phyloP scores from a whole-genome alignment of 2,329 filamentous ascomycete species.

The Pleoardoris graminearum region DNA sequence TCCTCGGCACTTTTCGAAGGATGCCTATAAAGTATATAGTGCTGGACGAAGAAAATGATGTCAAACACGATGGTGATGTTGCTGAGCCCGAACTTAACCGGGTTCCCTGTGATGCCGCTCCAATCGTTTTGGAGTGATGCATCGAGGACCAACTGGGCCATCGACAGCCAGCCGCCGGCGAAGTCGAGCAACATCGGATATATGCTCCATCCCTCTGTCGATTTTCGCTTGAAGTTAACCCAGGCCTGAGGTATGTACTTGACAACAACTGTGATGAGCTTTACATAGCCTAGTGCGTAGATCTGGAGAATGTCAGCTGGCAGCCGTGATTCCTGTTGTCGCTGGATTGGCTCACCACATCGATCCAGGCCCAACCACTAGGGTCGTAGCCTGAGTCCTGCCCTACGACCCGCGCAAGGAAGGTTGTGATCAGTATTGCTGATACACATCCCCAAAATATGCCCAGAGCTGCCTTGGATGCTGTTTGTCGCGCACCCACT shows the following conservation, averaged over 20 bases:
- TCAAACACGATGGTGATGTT: slow-evolving; percentile 89
- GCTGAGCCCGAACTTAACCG: slow-evolving; percentile 83
- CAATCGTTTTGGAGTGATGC: slow-evolving; percentile 83
- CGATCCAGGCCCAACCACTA: slow-evolving; percentile 64
- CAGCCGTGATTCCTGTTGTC: background rate
- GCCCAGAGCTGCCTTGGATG: slow-evolving; percentile 66
- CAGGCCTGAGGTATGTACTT: slow-evolving; percentile 79
- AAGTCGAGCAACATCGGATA: slow-evolving; percentile 82
- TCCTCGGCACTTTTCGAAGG: slow-evolving; percentile 30
- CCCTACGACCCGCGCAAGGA: slow-evolving; percentile 50
- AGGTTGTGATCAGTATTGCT: slow-evolving; percentile 55
- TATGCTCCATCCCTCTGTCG: slow-evolving; percentile 88
- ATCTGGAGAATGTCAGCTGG: slow-evolving; percentile 44
- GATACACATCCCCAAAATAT: slow-evolving; percentile 70
- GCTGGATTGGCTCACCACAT: slow-evolving; percentile 56
- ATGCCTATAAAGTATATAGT: slow-evolving; percentile 75
- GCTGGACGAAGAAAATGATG: slow-evolving; percentile 81
- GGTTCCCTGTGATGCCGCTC: slow-evolving; percentile 88
- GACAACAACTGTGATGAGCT: slow-evolving; percentile 82
- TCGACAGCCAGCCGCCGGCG: slow-evolving; percentile 76
- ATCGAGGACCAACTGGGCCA: slow-evolving; percentile 82
- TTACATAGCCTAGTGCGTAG: slow-evolving; percentile 80
- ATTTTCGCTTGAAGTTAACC: slow-evolving; percentile 81
- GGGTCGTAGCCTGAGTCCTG: slow-evolving; percentile 52
- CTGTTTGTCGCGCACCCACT: slow-evolving; percentile 57